These are phyloP conservation scores for Fusarium mangiferae DNA, from an alignment of 2,329 filamentous ascomycete species.

Conservation along the genomic window DNA sequence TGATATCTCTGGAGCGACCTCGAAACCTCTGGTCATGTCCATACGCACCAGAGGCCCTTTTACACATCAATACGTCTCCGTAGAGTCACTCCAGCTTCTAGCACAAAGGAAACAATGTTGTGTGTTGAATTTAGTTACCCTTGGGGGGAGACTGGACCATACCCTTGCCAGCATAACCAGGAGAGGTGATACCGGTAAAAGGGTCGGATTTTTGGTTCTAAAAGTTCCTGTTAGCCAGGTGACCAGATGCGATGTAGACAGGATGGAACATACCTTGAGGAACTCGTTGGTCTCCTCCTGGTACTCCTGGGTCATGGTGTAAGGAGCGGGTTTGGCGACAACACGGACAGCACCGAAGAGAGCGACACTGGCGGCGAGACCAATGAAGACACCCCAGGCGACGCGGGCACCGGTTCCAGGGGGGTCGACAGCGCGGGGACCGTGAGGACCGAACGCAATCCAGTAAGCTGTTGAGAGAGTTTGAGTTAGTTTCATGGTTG, in stretches of 20 bases:
- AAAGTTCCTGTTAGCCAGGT: conserved; percentile 34
- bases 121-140: conserved; percentile 54
- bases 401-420: conserved; percentile 88
- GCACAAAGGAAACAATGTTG: conserved; percentile 49
- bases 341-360: conserved; percentile 79
- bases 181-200: conserved; percentile 82
- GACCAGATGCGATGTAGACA: not conserved
- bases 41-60: conserved; percentile 46
- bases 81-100: conserved; percentile 48
- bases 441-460: conserved; percentile 97
- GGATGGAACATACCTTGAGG: conserved; percentile 72
- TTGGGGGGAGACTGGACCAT: conserved; percentile 77
- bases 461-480: conserved; percentile 81
- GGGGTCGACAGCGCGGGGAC: conserved; percentile 83
- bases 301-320: conserved; percentile 96
- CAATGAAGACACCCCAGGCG: conserved; percentile 75
- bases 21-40: conserved; percentile 45
- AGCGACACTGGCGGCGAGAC: conserved; percentile 72
- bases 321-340: conserved; percentile 77
- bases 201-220: conserved; percentile 88
- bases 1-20: conserved; percentile 46
- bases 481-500: conserved; percentile 51
- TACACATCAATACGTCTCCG: conserved; percentile 48
- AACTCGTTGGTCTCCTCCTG: conserved; percentile 96
- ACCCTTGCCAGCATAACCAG: conserved; percentile 81